Conservation (phyloP, 2,329 filamentous ascomycete species). For the Teratosphaeria viscida region DNA sequence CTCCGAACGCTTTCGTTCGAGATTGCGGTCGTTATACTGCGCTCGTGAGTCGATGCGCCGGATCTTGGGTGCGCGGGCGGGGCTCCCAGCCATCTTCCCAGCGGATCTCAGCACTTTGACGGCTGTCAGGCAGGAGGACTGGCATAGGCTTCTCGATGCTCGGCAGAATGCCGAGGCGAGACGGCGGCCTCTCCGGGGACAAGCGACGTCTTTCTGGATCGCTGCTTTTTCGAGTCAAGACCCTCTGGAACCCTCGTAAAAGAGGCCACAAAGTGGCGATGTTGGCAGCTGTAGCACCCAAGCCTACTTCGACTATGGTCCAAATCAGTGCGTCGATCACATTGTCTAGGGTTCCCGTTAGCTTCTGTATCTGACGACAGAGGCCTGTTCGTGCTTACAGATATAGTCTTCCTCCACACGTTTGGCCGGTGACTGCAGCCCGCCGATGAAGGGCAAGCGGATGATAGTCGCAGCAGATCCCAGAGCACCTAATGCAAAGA, state of each 20-base stretch:
- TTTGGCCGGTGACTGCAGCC: conserved; percentile 25
- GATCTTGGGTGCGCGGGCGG: neutral
- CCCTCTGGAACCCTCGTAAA: conserved; percentile 19
- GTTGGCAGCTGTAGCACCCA: conserved; percentile 33
- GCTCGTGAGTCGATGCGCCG: neutral
- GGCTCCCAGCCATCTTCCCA: neutral
- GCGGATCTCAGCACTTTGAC: neutral
- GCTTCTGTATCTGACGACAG: neutral
- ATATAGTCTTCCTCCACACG: conserved; percentile 30
- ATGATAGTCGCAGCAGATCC: conserved; percentile 44
- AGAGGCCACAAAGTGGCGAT: conserved; percentile 41
- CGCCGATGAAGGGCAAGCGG: conserved; percentile 33
- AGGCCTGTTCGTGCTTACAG: conserved; percentile 7
- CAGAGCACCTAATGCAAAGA: conserved; percentile 30
- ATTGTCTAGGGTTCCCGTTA: conserved; percentile 3
- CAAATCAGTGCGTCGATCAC: conserved; percentile 31
- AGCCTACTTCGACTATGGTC: conserved; percentile 23
- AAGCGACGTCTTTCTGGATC: neutral
- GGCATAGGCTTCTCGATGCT: neutral
- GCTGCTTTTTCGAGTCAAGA: neutral
- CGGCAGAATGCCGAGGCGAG: neutral
- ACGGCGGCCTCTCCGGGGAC: neutral
- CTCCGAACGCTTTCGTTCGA: neutral
- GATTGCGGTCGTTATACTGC: neutral
- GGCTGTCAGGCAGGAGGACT: neutral